A percentile compares a stretch with the other conserved stretches of the same genome.
phyloP scores from a whole-genome alignment of 345 rosid genomes.

The Eucalyptus tenuipes region DNA sequence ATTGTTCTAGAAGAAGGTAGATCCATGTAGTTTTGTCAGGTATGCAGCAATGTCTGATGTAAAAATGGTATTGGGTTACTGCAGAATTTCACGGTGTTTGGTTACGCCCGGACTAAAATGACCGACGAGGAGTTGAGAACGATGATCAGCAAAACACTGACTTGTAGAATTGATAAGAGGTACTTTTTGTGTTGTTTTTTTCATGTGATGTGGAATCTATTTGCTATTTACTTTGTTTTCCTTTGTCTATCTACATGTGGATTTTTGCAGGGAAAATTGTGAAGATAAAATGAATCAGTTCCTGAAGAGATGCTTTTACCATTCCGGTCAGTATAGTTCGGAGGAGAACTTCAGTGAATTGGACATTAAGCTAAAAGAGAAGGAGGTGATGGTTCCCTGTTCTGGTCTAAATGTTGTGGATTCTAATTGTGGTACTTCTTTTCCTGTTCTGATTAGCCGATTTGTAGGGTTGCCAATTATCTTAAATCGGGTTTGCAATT shows the following conservation, averaged over 20 bases:
- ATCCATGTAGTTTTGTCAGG: background rate
- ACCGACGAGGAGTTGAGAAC: conserved; percentile 71
- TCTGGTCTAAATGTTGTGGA: background rate
- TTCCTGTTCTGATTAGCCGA: background rate
- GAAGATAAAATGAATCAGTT: conserved; percentile 73
- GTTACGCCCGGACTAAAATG: conserved; percentile 69
- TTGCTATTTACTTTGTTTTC: background rate
- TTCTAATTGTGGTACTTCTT: background rate
- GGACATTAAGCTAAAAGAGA: conserved; percentile 60
- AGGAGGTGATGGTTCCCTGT: conserved; percentile 35
- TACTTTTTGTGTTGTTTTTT: background rate
- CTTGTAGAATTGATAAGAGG: conserved; percentile 88
- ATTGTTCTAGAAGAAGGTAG: background rate
- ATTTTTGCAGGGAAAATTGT: conserved; percentile 60
- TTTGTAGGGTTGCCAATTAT: background rate
- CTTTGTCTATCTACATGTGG: background rate
- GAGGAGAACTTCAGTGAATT: conserved; percentile 64
- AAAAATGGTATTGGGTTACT: background rate
- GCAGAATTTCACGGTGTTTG: conserved; percentile 59
- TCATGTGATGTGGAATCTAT: background rate
- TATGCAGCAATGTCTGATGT: background rate
- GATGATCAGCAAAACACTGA: conserved; percentile 62
- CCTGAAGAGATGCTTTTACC: conserved; percentile 75
- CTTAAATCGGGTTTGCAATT: background rate
- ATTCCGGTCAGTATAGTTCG: conserved; percentile 67